phyloP scores from a whole-genome alignment of 1,284 basidiomycete genomes.

The Ganoderma sp. region DNA sequence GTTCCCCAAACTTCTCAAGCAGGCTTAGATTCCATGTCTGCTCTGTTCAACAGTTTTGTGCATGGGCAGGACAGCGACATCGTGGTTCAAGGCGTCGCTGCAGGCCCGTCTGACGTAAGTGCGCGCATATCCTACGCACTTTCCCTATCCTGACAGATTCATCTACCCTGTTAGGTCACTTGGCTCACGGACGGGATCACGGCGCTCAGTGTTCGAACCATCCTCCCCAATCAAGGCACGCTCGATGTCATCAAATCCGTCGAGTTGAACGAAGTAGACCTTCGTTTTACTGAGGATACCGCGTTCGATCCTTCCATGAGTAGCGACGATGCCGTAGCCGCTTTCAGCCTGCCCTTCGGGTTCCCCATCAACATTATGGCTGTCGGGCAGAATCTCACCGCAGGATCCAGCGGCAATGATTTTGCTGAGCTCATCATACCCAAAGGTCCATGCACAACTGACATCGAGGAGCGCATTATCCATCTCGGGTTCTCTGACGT shows the following conservation, averaged over 20 bases:
- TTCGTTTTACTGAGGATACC: slow-evolving; percentile 63
- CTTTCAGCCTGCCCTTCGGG: slow-evolving; percentile 72
- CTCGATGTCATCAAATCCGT: slow-evolving; percentile 74
- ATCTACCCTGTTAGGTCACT: slow-evolving; percentile 52
- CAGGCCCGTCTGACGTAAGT: slow-evolving; percentile 62
- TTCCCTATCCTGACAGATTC: background rate
- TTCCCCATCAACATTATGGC: slow-evolving; percentile 77
- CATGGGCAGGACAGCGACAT: slow-evolving; percentile 70
- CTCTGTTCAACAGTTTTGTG: slow-evolving; percentile 79
- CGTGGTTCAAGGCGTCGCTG: slow-evolving; percentile 65
- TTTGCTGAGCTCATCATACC: slow-evolving; percentile 72
- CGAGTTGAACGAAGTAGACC: slow-evolving; percentile 63
- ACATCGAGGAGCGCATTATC: slow-evolving; percentile 68
- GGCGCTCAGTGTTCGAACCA: slow-evolving; percentile 61
- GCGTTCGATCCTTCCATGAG: slow-evolving; percentile 67
- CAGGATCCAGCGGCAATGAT: slow-evolving; percentile 58
- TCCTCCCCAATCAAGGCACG: slow-evolving; percentile 68
- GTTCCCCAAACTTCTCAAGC: slow-evolving; percentile 61
- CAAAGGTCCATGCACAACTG: slow-evolving; percentile 62
- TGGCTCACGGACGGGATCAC: slow-evolving; percentile 83
- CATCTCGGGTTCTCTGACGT: slow-evolving; percentile 66
- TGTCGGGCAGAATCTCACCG: slow-evolving; percentile 66
- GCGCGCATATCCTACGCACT: background rate
- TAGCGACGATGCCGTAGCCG: slow-evolving; percentile 64
- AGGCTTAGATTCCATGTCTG: slow-evolving; percentile 66